Conservation (phyloP, 2,329 filamentous ascomycete genomes). For the Apiospora rasikravindrae region DNA sequence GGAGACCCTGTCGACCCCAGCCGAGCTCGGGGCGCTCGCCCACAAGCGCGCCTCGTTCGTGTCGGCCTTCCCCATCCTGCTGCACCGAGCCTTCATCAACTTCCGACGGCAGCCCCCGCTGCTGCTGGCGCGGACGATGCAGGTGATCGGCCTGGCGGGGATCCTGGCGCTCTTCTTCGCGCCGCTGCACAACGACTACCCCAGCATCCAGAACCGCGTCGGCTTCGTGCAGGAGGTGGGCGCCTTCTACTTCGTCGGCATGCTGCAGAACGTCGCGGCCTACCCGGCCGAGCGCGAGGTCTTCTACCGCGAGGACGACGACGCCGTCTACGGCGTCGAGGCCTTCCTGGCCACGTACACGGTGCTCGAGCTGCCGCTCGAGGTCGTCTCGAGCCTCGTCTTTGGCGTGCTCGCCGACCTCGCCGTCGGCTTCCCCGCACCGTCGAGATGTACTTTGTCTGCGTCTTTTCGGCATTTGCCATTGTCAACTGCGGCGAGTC, state of each 20-base stretch:
- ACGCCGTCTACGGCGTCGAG: constrained; percentile 73
- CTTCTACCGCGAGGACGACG: constrained; percentile 78
- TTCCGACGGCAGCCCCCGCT: constrained; percentile 69
- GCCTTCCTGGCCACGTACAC: constrained; percentile 76
- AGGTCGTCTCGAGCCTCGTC: constrained; percentile 67
- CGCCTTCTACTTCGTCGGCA: constrained; percentile 75
- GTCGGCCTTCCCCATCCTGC: constrained; percentile 68
- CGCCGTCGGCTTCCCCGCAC: constrained; percentile 68
- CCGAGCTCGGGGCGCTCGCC: constrained; percentile 72
- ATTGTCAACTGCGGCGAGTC: constrained; percentile 78
- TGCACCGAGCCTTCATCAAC: constrained; percentile 72
- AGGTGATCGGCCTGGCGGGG: constrained; percentile 67
- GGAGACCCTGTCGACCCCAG: constrained; percentile 64
- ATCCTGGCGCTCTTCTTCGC: constrained; percentile 74
- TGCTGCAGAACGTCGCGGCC: constrained; percentile 79
- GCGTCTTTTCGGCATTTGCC: constrained; percentile 72
- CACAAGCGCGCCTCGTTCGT: constrained; percentile 66
- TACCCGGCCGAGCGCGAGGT: constrained; percentile 76
- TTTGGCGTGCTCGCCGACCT: constrained; percentile 70
- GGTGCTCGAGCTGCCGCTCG: constrained; percentile 73
- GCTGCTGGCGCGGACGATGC: constrained; percentile 68
- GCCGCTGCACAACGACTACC: constrained; percentile 71
- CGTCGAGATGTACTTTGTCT: constrained; percentile 68
- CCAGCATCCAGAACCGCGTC: constrained; percentile 73
- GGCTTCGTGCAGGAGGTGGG: constrained; percentile 76